Evolutionary conservation across 208 protist genomes (phyloP).

Genomic region (Acanthamoeba royreba): DNA sequence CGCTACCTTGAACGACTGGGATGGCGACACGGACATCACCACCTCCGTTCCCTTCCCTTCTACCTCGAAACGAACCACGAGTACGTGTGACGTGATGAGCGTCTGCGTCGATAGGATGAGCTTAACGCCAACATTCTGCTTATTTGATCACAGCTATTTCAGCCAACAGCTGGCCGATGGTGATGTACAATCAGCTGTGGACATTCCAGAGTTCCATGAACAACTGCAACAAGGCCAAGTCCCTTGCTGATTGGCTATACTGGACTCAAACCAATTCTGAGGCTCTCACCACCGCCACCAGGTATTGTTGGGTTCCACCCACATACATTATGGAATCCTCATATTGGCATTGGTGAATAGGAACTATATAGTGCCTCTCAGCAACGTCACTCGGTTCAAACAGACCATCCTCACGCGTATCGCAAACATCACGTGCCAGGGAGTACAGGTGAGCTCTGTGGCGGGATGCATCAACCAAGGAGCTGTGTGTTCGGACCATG

Average conservation of each 20-base stretch:
- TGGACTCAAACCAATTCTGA: not conserved
- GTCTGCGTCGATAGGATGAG: not conserved
- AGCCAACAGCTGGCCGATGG: not conserved
- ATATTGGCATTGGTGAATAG: not conserved
- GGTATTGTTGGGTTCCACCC: not conserved
- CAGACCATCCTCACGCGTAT: not conserved
- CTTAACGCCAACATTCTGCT: not conserved
- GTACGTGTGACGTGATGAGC: not conserved
- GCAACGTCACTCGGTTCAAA: not conserved
- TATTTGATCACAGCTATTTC: not conserved
- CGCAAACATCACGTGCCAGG: not conserved
- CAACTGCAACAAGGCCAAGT: not conserved
- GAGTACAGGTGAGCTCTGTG: not conserved
- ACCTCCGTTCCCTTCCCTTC: not conserved
- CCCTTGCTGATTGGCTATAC: not conserved
- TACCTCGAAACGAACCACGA: not conserved
- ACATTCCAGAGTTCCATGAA: not conserved
- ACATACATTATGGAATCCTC: not conserved
- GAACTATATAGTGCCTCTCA: not conserved
- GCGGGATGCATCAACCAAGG: not conserved
- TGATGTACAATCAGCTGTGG: not conserved
- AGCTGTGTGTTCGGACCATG: not conserved
- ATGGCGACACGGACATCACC: not conserved
- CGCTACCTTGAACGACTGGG: not conserved
- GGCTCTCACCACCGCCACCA: not conserved